phyloP scores from a whole-genome alignment of 345 rosid species.

The Anacardium occidentale region DNA sequence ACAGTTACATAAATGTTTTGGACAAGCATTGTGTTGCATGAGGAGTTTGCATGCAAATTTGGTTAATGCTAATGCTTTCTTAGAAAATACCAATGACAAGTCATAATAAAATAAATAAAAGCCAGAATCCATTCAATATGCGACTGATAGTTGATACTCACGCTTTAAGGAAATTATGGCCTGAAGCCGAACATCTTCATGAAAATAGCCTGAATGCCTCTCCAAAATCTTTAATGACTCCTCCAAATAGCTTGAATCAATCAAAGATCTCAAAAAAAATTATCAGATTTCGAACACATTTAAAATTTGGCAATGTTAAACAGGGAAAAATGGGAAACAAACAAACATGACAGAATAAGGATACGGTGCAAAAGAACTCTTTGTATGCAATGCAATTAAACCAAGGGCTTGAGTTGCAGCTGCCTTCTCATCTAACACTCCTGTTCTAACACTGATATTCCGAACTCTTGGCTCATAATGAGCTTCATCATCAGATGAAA shows the following conservation, averaged over 20 bases:
- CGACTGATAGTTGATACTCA: slow-evolving; percentile 38
- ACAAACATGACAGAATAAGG: slow-evolving; percentile 36
- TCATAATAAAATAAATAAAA: background rate
- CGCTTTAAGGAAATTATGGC: slow-evolving; percentile 83
- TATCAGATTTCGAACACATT: background rate
- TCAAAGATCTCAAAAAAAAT: slow-evolving; percentile 45
- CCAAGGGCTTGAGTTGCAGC: slow-evolving; percentile 99
- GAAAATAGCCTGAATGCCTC: slow-evolving; percentile 85
- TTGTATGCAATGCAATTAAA: slow-evolving; percentile 88
- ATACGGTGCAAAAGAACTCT: slow-evolving; percentile 83
- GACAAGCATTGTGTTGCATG: background rate
- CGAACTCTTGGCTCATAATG: slow-evolving; percentile 91
- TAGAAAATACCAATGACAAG: background rate
- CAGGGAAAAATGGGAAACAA: slow-evolving; percentile 4
- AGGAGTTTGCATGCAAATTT: background rate
- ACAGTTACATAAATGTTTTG: background rate
- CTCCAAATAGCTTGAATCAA: slow-evolving; percentile 73
- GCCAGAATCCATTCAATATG: background rate
- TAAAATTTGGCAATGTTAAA: background rate
- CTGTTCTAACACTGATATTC: slow-evolving; percentile 94
- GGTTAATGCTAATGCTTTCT: background rate
- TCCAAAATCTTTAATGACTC: slow-evolving; percentile 81
- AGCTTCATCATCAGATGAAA: slow-evolving; percentile 99
- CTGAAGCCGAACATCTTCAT: slow-evolving; percentile 98
- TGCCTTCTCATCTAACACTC: slow-evolving; percentile 98